These are phyloP conservation scores for Endothia cerciana DNA, from an alignment of 2,329 filamentous ascomycete genomes.

Conservation along the genomic window DNA sequence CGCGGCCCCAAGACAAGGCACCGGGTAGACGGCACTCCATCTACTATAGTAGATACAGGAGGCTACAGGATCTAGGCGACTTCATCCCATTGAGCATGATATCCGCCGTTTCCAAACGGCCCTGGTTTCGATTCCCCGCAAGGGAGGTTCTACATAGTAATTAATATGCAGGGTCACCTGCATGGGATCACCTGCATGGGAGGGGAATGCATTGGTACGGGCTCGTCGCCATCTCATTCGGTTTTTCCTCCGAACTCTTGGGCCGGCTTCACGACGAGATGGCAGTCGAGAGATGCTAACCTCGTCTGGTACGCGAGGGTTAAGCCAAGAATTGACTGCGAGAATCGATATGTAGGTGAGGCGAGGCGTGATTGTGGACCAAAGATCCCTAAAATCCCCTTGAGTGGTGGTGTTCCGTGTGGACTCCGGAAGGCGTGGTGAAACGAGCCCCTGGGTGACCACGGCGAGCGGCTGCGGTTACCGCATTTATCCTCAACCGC, in stretches of 20 bases:
- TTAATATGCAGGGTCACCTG: background rate
- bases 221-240: background rate
- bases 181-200: background rate
- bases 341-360: background rate
- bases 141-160: background rate
- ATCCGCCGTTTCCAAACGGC: conserved; percentile 12
- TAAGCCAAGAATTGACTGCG: background rate
- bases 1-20: background rate
- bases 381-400: conserved; percentile 5
- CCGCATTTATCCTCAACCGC: background rate
- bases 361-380: background rate
- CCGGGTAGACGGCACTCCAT: background rate
- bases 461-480: background rate
- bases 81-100: conserved; percentile 5
- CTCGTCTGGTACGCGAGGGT: background rate
- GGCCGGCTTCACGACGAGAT: background rate
- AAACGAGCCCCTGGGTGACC: background rate
- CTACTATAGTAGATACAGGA: background rate
- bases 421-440: background rate
- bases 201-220: background rate
- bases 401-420: background rate
- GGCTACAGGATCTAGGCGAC: background rate
- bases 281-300: background rate
- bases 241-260: background rate
- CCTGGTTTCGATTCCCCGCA: conserved; percentile 1